Percentiles rank a stretch among this genome's conserved stretches.
Evolutionary conservation across 1,284 basidiomycete genomes (phyloP).

Genomic region (Irpex sp.): DNA sequence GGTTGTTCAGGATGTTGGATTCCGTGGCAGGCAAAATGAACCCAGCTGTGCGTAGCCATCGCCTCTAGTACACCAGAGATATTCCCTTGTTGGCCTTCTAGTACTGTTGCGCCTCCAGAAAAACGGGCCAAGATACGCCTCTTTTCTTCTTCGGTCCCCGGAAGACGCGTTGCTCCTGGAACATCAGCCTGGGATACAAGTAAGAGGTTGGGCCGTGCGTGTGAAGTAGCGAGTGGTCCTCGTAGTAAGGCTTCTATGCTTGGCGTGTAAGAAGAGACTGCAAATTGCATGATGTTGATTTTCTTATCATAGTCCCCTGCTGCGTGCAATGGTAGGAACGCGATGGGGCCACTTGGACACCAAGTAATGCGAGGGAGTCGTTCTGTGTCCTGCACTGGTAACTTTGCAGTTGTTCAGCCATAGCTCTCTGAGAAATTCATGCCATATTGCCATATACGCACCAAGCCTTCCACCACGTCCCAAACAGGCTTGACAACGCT

Average conservation of each 20-base stretch:
- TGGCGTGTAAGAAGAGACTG: background rate
- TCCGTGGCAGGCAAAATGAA: constrained; percentile 25
- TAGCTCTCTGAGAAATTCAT: too few species aligned
- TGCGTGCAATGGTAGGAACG: background rate
- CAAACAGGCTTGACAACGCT: too few species aligned
- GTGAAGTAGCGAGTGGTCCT: background rate
- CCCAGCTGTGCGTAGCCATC: constrained; percentile 22
- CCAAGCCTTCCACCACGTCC: too few species aligned
- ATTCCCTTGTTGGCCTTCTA: background rate
- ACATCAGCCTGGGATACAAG: background rate
- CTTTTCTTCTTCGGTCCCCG: background rate
- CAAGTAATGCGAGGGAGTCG: background rate
- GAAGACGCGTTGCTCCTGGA: background rate
- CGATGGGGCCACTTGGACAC: background rate
- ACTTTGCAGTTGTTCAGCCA: too few species aligned
- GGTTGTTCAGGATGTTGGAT: constrained; percentile 14
- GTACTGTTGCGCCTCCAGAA: background rate
- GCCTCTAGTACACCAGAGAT: background rate
- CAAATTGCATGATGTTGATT: background rate
- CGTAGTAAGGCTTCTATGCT: background rate
- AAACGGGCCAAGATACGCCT: background rate
- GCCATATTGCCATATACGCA: too few species aligned
- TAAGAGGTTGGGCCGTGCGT: background rate
- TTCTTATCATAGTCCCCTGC: background rate
- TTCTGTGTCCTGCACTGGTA: too few species aligned